These are phyloP conservation scores for Dysphania ambrosioides DNA, from an alignment of 148 eudicot species.

Conservation along the genomic window DNA sequence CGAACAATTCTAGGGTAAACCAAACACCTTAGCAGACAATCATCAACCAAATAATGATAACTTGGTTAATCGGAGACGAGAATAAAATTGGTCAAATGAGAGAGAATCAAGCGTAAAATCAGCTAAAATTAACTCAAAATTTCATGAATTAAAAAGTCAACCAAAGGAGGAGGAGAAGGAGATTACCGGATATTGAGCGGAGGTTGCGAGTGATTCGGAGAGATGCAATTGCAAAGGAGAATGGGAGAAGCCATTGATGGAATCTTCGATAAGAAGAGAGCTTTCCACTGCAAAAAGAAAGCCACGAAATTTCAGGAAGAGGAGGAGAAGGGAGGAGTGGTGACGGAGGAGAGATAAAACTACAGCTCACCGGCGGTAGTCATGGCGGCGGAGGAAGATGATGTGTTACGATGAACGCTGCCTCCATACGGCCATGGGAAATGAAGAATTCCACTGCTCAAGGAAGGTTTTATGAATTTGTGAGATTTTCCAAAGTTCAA, in stretches of 20 bases:
- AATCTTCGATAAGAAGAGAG: slow-evolving; percentile 5
- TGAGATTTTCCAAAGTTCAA: too few relatives aligned
- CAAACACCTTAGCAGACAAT: neutral
- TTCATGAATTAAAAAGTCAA: neutral
- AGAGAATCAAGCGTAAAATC: neutral
- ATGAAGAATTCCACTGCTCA: too few relatives aligned
- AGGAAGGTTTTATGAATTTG: too few relatives aligned
- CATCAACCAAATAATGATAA: neutral
- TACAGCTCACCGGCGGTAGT: slow-evolving; percentile 3
- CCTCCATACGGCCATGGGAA: neutral
- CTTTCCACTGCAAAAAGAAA: neutral
- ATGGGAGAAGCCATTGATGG: slow-evolving; percentile 12
- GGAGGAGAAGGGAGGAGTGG: neutral
- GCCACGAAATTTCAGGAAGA: neutral
- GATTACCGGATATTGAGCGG: neutral
- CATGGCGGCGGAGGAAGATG: slow-evolving; percentile 20
- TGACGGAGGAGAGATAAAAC: neutral
- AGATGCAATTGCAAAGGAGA: slow-evolving; percentile 7
- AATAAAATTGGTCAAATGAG: neutral
- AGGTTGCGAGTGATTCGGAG: neutral
- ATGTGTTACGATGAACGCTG: neutral
- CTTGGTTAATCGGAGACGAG: neutral
- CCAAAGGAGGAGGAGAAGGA: neutral
- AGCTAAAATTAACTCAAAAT: neutral
- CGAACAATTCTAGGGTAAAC: too few relatives aligned